A percentile compares a stretch with the other conserved stretches of the same genome.
Conservation (phyloP, 176 grass and related monocot genomes). For the Melocanna baccifera region DNA sequence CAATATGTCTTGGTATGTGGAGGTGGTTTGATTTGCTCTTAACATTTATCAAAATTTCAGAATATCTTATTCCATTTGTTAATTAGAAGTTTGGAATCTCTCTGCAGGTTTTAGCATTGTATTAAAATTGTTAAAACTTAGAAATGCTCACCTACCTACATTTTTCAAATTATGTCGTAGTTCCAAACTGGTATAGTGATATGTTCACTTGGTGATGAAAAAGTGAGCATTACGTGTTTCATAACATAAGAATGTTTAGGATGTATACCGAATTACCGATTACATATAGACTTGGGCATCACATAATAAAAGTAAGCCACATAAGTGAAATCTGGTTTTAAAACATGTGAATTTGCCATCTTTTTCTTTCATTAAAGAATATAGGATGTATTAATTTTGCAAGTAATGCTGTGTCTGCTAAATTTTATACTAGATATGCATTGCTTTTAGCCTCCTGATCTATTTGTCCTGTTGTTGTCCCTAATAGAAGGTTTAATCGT, state of each 20-base stretch:
- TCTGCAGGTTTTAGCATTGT: not conserved
- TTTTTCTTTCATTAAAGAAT: conserved; percentile 5
- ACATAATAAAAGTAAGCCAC: too few species aligned
- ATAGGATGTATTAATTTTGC: not conserved
- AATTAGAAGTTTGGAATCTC: conserved; percentile 10
- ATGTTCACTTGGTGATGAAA: too few species aligned
- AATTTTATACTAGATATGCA: not conserved
- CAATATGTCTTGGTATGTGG: conserved; percentile 76
- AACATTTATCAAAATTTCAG: not conserved
- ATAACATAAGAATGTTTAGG: too few species aligned
- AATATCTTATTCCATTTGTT: not conserved
- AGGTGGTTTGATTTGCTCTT: not conserved
- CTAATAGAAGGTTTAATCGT: not conserved
- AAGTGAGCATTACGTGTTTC: too few species aligned
- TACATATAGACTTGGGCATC: too few species aligned
- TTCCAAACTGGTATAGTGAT: too few species aligned
- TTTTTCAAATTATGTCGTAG: too few species aligned
- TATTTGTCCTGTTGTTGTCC: not conserved
- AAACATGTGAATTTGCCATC: not conserved
- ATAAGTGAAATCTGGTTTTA: too few species aligned
- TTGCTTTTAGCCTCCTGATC: not conserved
- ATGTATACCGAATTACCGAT: too few species aligned
- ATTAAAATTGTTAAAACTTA: not conserved
- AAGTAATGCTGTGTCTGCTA: not conserved
- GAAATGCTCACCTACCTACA: too few species aligned